A percentile compares a stretch with the other conserved stretches of the same genome.
Conservation (phyloP, 768 basidiomycete genomes). For the Trametes maxima region DNA sequence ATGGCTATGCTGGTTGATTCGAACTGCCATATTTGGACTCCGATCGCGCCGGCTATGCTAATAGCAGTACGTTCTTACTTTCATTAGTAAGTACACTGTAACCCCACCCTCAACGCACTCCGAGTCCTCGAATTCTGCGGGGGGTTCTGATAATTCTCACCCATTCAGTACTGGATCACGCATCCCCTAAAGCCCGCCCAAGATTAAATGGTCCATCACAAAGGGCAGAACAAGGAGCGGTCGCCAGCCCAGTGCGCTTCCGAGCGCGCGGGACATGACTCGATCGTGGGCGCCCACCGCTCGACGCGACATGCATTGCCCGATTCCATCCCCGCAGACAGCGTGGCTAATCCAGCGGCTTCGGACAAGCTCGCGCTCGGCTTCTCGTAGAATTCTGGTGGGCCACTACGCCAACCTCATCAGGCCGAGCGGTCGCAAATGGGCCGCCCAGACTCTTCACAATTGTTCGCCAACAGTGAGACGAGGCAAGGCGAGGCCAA, state of each 20-base stretch:
- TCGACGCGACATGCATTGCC: constrained; percentile 5
- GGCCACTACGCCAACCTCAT: not conserved
- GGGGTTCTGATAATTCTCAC: not conserved
- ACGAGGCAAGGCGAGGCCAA: too few relatives aligned
- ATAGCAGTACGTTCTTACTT: too few relatives aligned
- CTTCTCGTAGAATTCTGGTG: not conserved
- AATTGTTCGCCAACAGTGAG: not conserved
- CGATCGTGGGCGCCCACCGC: constrained; percentile 5
- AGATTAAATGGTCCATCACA: not conserved
- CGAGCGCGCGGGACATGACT: constrained; percentile 2
- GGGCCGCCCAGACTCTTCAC: not conserved
- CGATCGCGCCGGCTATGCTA: constrained; percentile 7
- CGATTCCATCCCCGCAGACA: not conserved
- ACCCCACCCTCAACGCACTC: too few relatives aligned
- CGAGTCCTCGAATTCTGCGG: too few relatives aligned
- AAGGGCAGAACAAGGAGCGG: not conserved
- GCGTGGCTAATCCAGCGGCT: not conserved
- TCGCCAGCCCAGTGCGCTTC: constrained; percentile 8
- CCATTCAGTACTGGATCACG: not conserved
- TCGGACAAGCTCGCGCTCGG: not conserved
- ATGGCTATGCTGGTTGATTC: constrained; percentile 16
- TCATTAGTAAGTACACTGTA: too few relatives aligned
- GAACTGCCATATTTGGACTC: not conserved
- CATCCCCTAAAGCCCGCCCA: not conserved
- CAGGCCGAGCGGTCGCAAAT: not conserved